A percentile compares a stretch with the other conserved stretches of the same genome.
Evolutionary conservation across 2,329 filamentous ascomycete genomes (phyloP).

Genomic region (Drechslerella stenobrocha): DNA sequence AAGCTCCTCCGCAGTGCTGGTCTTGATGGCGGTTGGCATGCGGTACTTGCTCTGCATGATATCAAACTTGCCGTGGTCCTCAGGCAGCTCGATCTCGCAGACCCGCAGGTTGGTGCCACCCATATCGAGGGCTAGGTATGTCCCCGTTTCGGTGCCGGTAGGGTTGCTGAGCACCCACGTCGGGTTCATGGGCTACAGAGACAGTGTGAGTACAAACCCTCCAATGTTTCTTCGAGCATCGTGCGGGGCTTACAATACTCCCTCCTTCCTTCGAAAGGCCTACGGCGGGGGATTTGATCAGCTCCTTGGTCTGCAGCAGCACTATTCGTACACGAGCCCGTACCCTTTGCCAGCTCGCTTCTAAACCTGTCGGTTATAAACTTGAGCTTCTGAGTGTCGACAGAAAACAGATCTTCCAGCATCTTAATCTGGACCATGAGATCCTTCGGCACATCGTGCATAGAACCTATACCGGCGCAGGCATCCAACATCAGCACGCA

Average conservation of each 20-base stretch:
- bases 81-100: slow-evolving; percentile 85
- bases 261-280: slow-evolving; percentile 84
- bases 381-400: slow-evolving; percentile 79
- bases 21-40: slow-evolving; percentile 91
- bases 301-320: slow-evolving; percentile 31
- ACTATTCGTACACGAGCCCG: slow-evolving; percentile 43
- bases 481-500: slow-evolving; percentile 7
- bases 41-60: slow-evolving; percentile 96
- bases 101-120: slow-evolving; percentile 94
- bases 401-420: slow-evolving; percentile 80
- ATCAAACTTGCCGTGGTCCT: slow-evolving; percentile 85
- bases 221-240: slow-evolving; percentile 49
- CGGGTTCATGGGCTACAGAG: slow-evolving; percentile 84
- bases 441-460: slow-evolving; percentile 75
- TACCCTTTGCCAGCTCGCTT: slow-evolving; percentile 81
- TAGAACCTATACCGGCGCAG: slow-evolving; percentile 67
- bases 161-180: slow-evolving; percentile 94
- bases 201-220: slow-evolving; percentile 1
- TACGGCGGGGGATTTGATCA: slow-evolving; percentile 54
- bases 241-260: slow-evolving; percentile 72
- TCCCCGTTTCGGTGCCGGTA: slow-evolving; percentile 82
- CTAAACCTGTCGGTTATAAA: slow-evolving; percentile 87
- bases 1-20: slow-evolving; percentile 77
- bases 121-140: slow-evolving; percentile 89
- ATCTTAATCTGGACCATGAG: slow-evolving; percentile 70